Conservation (phyloP, 2,329 filamentous ascomycete species). For the Sphaceloma murrayae region DNA sequence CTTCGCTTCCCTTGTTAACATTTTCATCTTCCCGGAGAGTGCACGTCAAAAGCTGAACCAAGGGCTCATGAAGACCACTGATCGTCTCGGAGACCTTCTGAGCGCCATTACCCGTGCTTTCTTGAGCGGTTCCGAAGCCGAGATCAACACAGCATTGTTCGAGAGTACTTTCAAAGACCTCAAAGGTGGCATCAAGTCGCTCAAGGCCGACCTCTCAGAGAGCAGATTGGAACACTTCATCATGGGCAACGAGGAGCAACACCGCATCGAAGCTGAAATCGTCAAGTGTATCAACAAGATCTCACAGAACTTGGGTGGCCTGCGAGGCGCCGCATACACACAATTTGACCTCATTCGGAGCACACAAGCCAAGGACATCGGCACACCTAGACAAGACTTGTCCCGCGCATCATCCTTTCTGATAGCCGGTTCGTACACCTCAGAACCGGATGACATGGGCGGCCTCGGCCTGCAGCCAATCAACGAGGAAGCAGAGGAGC, state of each 20-base stretch:
- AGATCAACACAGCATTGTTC: conserved; percentile 60
- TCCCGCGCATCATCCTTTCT: conserved; percentile 16
- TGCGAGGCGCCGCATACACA: conserved; percentile 79
- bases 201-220: conserved; percentile 71
- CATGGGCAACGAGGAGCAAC: conserved; percentile 67
- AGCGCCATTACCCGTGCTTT: conserved; percentile 75
- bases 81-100: conserved; percentile 70
- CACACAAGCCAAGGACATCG: conserved; percentile 25
- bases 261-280: conserved; percentile 66
- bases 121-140: conserved; percentile 69
- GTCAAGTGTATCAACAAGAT: conserved; percentile 77
- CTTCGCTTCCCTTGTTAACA: conserved; percentile 62
- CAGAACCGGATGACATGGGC: conserved; percentile 11
- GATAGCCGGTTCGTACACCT: not conserved
- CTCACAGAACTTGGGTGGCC: conserved; percentile 78
- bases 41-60: conserved; percentile 64
- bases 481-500: conserved; percentile 16
- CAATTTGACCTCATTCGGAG: conserved; percentile 79
- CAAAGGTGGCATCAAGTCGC: conserved; percentile 55
- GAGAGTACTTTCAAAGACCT: conserved; percentile 49
- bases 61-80: conserved; percentile 64
- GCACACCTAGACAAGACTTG: conserved; percentile 2
- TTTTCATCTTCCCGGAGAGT: conserved; percentile 68
- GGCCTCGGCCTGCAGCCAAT: conserved; percentile 16
- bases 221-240: conserved; percentile 84